Conservation (phyloP, 805 yeast genomes). For the Kodamaea kakaduensis region DNA sequence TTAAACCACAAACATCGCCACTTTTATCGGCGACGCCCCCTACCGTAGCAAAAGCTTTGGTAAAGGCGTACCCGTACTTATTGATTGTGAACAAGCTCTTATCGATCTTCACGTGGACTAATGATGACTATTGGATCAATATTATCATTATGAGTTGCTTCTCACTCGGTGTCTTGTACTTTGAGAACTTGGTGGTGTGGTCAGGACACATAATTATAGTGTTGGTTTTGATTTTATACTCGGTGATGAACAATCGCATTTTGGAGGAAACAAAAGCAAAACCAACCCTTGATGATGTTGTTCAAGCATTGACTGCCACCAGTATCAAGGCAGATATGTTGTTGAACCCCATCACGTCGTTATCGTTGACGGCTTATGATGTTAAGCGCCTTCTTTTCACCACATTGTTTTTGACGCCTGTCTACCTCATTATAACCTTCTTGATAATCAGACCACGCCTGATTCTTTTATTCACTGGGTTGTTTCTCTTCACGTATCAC, state of each 20-base stretch:
- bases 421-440: slow-evolving; percentile 66
- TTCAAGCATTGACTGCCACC: slow-evolving; percentile 69
- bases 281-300: slow-evolving; percentile 85
- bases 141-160: slow-evolving; percentile 55
- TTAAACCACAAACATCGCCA: slow-evolving; percentile 63
- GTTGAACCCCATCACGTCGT: slow-evolving; percentile 70
- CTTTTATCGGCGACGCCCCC: slow-evolving; percentile 87
- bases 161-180: slow-evolving; percentile 63
- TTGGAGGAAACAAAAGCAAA: slow-evolving; percentile 55
- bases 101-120: slow-evolving; percentile 86
- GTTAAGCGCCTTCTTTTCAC: slow-evolving; percentile 77
- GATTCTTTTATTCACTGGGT: slow-evolving; percentile 55
- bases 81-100: slow-evolving; percentile 65
- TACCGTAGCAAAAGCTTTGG: slow-evolving; percentile 76
- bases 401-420: slow-evolving; percentile 79
- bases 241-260: slow-evolving; percentile 53
- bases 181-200: slow-evolving; percentile 73
- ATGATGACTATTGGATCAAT: slow-evolving; percentile 75
- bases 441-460: slow-evolving; percentile 69
- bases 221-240: slow-evolving; percentile 55
- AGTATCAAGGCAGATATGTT: slow-evolving; percentile 74
- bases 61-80: slow-evolving; percentile 81
- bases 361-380: slow-evolving; percentile 74
- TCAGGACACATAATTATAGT: slow-evolving; percentile 77
- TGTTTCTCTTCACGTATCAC: slow-evolving; percentile 73